Percentiles rank a stretch among this genome's conserved stretches.
These are phyloP conservation scores for Claviceps capensis DNA, from an alignment of 2,329 filamentous ascomycete genomes.

Conservation along the genomic window DNA sequence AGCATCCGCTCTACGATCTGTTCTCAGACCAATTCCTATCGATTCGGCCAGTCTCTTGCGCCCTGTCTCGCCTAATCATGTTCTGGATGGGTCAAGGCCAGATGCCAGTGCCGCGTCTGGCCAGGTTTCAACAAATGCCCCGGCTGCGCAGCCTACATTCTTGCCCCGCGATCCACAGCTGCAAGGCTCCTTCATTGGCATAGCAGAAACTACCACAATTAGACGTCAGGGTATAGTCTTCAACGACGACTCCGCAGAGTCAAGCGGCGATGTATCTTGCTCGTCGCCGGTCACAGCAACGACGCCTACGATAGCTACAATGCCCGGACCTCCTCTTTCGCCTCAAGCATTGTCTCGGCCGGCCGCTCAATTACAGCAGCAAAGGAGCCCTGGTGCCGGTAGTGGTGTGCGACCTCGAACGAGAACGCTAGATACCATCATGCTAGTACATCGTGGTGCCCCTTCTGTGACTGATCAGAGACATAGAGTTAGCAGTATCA, in stretches of 20 bases:
- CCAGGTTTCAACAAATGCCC: conserved; percentile 7
- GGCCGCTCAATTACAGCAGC: conserved; percentile 12
- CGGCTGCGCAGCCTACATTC: conserved; percentile 1
- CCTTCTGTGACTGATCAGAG: conserved; percentile 34
- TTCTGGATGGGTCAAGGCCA: conserved; percentile 21
- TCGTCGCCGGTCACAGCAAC: conserved; percentile 11
- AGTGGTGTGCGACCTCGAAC: conserved; percentile 37
- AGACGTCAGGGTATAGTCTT: conserved; percentile 48
- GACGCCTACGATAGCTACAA: not conserved
- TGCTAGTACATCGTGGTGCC: conserved; percentile 31
- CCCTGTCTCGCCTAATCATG: conserved; percentile 50
- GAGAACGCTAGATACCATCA: conserved; percentile 42
- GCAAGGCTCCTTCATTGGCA: conserved; percentile 20
- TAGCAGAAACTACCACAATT: conserved; percentile 22
- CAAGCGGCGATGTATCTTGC: conserved; percentile 22
- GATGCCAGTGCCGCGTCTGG: conserved; percentile 11
- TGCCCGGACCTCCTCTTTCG: not conserved
- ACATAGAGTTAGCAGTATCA: conserved; percentile 57
- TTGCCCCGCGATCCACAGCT: conserved; percentile 14
- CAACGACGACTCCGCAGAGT: conserved; percentile 37
- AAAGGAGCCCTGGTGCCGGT: conserved; percentile 18
- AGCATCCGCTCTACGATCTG: conserved; percentile 20
- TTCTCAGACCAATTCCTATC: conserved; percentile 17
- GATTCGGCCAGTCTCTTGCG: conserved; percentile 37
- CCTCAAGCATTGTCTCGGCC: conserved; percentile 1